Evolutionary conservation across 2,329 filamentous ascomycete genomes (phyloP).

Genomic region (Penicillium occitanis): DNA sequence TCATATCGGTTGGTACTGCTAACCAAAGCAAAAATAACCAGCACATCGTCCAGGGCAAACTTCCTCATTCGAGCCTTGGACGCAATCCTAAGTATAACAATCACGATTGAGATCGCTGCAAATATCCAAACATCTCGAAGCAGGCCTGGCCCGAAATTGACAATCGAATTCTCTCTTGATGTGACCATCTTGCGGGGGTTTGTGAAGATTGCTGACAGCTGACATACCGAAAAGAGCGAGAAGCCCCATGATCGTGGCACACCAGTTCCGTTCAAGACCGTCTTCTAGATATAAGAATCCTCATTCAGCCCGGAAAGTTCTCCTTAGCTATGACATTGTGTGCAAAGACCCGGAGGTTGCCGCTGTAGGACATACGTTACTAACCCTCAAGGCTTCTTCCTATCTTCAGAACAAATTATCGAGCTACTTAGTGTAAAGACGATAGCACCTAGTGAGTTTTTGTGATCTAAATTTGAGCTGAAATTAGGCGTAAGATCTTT

Average conservation of each 20-base stretch:
- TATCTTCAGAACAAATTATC: background rate
- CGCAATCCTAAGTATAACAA: conserved; percentile 24
- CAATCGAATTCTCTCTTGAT: background rate
- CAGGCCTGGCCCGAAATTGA: conserved; percentile 22
- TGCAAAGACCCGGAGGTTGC: background rate
- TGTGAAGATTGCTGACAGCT: background rate
- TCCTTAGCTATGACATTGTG: background rate
- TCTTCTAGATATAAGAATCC: background rate
- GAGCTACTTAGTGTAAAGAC: background rate
- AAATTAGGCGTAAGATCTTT: background rate
- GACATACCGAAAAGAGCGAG: background rate
- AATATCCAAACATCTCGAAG: conserved; percentile 28
- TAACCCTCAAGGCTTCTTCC: background rate
- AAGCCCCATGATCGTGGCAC: background rate
- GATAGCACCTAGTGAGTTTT: background rate
- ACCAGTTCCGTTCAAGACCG: background rate
- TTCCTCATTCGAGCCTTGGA: conserved; percentile 28
- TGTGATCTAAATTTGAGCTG: background rate
- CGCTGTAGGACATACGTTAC: background rate
- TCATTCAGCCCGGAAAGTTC: background rate
- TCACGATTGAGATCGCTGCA: conserved; percentile 24
- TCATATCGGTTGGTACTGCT: conserved; percentile 17
- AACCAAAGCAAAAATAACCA: conserved; percentile 29
- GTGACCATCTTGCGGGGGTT: background rate
- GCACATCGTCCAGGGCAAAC: conserved; percentile 27